These are phyloP conservation scores for Cylindrodendrum hubeiense DNA, from an alignment of 2,329 filamentous ascomycete genomes.

Conservation along the genomic window DNA sequence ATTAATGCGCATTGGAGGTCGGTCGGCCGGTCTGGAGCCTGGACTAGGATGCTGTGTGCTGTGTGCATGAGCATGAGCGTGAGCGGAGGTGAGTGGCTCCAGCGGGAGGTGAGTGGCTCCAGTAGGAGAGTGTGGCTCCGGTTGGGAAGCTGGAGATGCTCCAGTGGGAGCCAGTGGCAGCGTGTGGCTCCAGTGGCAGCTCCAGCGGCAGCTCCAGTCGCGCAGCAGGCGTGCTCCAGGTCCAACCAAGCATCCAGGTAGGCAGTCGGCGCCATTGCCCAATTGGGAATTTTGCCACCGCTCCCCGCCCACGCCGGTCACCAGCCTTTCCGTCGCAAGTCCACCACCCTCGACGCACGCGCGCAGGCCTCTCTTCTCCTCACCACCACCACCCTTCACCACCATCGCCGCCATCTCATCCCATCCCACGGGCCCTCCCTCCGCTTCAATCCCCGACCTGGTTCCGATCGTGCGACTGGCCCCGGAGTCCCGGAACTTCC, in stretches of 20 bases:
- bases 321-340: slow-evolving; percentile 46
- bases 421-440: slow-evolving; percentile 24
- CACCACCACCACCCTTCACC: slow-evolving; percentile 30
- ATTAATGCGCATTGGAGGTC: not conserved
- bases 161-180: too few relatives aligned
- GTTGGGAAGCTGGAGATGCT: not conserved
- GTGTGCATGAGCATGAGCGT: slow-evolving; percentile 1
- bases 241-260: too few relatives aligned
- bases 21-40: too few relatives aligned
- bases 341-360: slow-evolving; percentile 29
- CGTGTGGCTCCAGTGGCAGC: too few relatives aligned
- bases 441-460: slow-evolving; percentile 34
- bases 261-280: slow-evolving; percentile 38
- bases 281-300: slow-evolving; percentile 45
- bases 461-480: slow-evolving; percentile 41
- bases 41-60: not conserved
- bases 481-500: slow-evolving; percentile 38
- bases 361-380: slow-evolving; percentile 41
- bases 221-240: too few relatives aligned
- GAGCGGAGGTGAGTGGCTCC: not conserved
- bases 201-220: too few relatives aligned
- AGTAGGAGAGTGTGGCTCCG: not conserved
- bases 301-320: slow-evolving; percentile 38
- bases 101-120: not conserved
- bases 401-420: slow-evolving; percentile 24